phyloP scores from a whole-genome alignment of 805 yeast species.

The Candida coquimbonensis region DNA sequence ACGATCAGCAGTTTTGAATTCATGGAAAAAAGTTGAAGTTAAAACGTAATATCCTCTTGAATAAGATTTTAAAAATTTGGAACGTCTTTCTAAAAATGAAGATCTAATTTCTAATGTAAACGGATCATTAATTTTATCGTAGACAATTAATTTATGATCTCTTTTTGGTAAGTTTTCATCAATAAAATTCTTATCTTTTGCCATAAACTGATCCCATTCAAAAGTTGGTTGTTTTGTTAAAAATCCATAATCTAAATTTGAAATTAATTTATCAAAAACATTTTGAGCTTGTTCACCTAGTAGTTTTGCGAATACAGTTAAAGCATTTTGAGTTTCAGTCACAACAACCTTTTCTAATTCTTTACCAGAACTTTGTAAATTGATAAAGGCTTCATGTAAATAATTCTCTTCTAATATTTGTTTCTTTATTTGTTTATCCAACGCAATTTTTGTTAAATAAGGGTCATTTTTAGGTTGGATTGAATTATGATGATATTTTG shows the following conservation, averaged over 20 bases:
- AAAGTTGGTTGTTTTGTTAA: slow-evolving; percentile 69
- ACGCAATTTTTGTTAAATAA: slow-evolving; percentile 57
- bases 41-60: slow-evolving; percentile 86
- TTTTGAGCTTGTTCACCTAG: slow-evolving; percentile 69
- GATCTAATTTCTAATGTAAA: slow-evolving; percentile 62
- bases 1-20: slow-evolving; percentile 78
- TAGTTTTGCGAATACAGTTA: slow-evolving; percentile 63
- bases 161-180: slow-evolving; percentile 58
- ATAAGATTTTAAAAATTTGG: slow-evolving; percentile 88
- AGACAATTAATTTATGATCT: slow-evolving; percentile 51
- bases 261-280: slow-evolving; percentile 57
- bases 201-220: slow-evolving; percentile 85
- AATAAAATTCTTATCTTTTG: slow-evolving; percentile 65
- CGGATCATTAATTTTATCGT: slow-evolving; percentile 64
- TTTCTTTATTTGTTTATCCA: slow-evolving; percentile 71
- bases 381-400: slow-evolving; percentile 80
- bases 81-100: slow-evolving; percentile 81
- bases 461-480: slow-evolving; percentile 67
- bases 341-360: slow-evolving; percentile 86
- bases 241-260: slow-evolving; percentile 62
- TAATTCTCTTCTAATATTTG: slow-evolving; percentile 82
- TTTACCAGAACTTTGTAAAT: slow-evolving; percentile 80
- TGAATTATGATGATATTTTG: slow-evolving; percentile 40
- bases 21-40: slow-evolving; percentile 85
- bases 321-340: slow-evolving; percentile 76